Conservation (phyloP, 2,329 filamentous ascomycete genomes). For the Botryotinia globosa region DNA sequence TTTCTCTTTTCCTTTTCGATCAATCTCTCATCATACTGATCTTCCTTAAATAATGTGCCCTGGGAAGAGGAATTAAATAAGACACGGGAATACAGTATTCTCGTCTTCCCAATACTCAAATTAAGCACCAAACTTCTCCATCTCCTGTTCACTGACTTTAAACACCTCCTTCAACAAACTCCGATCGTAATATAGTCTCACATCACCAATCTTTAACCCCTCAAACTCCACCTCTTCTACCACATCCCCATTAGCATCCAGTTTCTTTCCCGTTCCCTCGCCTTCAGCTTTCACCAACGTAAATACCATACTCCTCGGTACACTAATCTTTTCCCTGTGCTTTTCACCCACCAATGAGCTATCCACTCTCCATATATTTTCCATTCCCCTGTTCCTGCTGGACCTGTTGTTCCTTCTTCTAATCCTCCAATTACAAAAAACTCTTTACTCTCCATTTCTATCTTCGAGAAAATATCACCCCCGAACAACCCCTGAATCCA, state of each 20-base stretch:
- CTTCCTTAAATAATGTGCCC: neutral
- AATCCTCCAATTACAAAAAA: neutral
- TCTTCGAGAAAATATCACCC: neutral
- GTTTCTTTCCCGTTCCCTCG: neutral
- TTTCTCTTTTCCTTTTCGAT: neutral
- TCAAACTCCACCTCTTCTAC: conserved; percentile 21
- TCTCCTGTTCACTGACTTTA: conserved; percentile 19
- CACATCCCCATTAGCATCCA: neutral
- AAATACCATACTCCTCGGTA: conserved; percentile 22
- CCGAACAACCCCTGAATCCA: conserved; percentile 16
- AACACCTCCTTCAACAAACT: conserved; percentile 19
- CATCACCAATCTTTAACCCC: conserved; percentile 22
- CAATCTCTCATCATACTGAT: neutral
- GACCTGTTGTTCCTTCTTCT: neutral
- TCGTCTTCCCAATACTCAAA: neutral
- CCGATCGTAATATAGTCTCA: conserved; percentile 24
- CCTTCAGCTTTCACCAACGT: conserved; percentile 20
- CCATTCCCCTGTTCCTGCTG: neutral
- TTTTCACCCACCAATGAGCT: conserved; percentile 22
- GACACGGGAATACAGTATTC: neutral
- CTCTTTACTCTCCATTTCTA: conserved; percentile 13
- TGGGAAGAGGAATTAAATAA: neutral
- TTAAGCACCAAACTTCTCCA: conserved; percentile 18
- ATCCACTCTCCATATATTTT: conserved; percentile 21
- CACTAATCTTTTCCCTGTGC: conserved; percentile 5